Evolutionary conservation across 306 rosid species (phyloP), one percentile per base, ranked within the genome.

Genomic region (Betula pendula): DNA sequence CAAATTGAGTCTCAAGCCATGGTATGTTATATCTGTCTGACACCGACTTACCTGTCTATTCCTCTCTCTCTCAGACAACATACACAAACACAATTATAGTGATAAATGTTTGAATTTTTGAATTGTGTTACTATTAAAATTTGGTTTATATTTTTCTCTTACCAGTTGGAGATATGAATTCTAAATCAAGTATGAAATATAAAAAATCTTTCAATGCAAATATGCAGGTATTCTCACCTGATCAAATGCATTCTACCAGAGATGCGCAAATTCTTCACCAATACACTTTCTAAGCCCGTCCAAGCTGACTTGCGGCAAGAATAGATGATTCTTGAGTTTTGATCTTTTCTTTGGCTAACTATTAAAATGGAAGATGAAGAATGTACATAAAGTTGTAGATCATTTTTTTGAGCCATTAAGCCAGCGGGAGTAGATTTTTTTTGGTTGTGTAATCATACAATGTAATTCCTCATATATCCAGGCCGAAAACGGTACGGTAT

Each of bases 1-100:
- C 67, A 95, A 95, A 81, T 89, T 95, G 88, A 90, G 93, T 73
- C 58, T 87, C 52, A 87, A 79, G 82, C 94, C 93, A 24, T 97
- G 97, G 99, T 95, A 90, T 63, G 49, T 45, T 45, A 45, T 1
- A 42, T 42, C 49, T n/a, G n/a, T n/a, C n/a, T n/a, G n/a, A n/a
- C n/a, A n/a, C n/a, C 49, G 14, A 45, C 49, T 45, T 45, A 38
- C 42, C 7, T 6, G 8, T 38, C 42, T 38, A 7, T 45, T 15
- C 11, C 15, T 45, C 15, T 44, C 12, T 42, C 45, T 42, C 45
- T 3, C 45, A 2, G 14, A 10, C 48, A 8, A 44, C 48, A 44
- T 44, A 8, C 12, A 6, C 48, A 42, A 38, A 38, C 42, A 38
- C 42, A 38, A 5, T 38, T 38, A 38, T 38, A 38, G 7, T 38